phyloP scores from a whole-genome alignment of 1,284 basidiomycete species.

The Ceratobasidium sp. region DNA sequence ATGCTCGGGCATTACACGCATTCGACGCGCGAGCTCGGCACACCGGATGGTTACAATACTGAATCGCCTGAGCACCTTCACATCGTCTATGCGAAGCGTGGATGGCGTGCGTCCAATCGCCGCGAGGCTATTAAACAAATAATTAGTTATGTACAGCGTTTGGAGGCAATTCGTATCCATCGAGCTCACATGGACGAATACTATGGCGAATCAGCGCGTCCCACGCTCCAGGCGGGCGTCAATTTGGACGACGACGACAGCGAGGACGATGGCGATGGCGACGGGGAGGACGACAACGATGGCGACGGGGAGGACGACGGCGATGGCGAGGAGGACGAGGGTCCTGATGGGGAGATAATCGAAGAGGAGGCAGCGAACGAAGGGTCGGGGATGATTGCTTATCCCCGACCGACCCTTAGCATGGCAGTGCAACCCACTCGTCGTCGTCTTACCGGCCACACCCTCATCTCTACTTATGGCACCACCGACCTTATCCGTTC shows the following conservation, averaged over 20 bases:
- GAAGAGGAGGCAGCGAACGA: not conserved
- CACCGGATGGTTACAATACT: conserved; percentile 31
- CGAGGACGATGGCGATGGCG: conserved; percentile 5
- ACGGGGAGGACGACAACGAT: not conserved
- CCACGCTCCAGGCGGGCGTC: not conserved
- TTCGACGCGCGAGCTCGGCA: conserved; percentile 29
- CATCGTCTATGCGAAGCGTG: conserved; percentile 21
- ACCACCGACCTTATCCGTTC: conserved; percentile 15
- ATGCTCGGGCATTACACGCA: conserved; percentile 30
- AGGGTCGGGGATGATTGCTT: not conserved
- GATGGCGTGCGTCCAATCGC: conserved; percentile 16
- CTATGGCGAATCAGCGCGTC: conserved; percentile 18
- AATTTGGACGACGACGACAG: not conserved
- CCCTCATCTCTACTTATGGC: conserved; percentile 8
- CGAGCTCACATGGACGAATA: conserved; percentile 17
- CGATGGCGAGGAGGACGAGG: not conserved
- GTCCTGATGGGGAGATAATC: not conserved
- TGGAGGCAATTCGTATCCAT: conserved; percentile 28
- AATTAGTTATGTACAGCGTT: conserved; percentile 13
- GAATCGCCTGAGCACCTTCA: conserved; percentile 33
- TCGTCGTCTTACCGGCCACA: not conserved
- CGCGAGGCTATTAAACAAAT: conserved; percentile 28
- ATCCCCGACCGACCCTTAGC: conserved; percentile 22
- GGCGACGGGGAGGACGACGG: not conserved
- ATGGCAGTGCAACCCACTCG: conserved; percentile 12